Percentiles rank a stretch among this genome's conserved stretches.
Evolutionary conservation across 2,329 filamentous ascomycete species (phyloP).

Genomic region (Rutstroemia sp.): DNA sequence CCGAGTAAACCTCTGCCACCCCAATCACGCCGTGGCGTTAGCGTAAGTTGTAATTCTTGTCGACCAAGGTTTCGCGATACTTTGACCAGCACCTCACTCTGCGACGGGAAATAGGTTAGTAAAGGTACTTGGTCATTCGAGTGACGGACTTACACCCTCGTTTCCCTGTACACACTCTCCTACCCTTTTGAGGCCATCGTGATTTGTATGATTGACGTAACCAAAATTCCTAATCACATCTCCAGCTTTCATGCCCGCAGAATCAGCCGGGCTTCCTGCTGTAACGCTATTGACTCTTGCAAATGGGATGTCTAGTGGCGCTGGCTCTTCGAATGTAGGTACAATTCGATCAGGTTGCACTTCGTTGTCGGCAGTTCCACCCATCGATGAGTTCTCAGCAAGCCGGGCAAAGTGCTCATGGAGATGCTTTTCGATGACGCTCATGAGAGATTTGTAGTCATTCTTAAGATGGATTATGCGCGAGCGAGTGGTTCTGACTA

Average conservation of each 20-base stretch:
- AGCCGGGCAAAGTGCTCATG: constrained; percentile 81
- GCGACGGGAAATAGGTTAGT: constrained; percentile 6
- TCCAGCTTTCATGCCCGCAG: constrained; percentile 71
- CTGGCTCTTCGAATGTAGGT: constrained; percentile 30
- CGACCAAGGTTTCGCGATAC: constrained; percentile 40
- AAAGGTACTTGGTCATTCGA: not conserved
- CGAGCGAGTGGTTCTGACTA: constrained; percentile 87
- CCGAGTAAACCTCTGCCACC: constrained; percentile 84
- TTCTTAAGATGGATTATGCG: constrained; percentile 86
- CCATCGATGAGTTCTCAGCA: constrained; percentile 34
- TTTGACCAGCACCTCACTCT: constrained; percentile 67
- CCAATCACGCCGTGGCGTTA: constrained; percentile 77
- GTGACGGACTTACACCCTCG: constrained; percentile 64
- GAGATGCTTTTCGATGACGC: constrained; percentile 72
- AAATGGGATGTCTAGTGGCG: constrained; percentile 56
- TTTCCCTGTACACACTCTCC: constrained; percentile 86
- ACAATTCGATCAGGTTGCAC: constrained; percentile 23
- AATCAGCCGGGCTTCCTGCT: constrained; percentile 69
- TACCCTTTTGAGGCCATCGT: constrained; percentile 78
- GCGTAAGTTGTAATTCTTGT: constrained; percentile 58
- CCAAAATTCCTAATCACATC: constrained; percentile 84
- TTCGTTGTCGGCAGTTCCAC: constrained; percentile 19
- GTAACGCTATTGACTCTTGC: constrained; percentile 85
- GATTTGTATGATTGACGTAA: constrained; percentile 72
- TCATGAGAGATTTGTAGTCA: constrained; percentile 89